Base-by-base conservation (phyloP, 148 eudicot species). In the Nepenthes mirabilis region DNA sequence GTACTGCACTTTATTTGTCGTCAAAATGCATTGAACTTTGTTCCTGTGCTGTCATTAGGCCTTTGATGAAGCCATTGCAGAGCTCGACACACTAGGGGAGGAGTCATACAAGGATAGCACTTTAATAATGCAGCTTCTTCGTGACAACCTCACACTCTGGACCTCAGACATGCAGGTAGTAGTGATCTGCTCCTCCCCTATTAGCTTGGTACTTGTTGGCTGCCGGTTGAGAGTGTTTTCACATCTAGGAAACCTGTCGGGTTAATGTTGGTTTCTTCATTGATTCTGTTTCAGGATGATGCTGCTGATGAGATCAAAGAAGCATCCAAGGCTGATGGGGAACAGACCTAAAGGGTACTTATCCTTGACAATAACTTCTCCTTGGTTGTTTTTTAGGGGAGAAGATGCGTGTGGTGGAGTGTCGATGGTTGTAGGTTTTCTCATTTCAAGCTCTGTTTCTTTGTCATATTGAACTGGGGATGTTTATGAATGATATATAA, bases 61-160 rank as follows among this genome's bases (percentile, higher is more conserved):
- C 37, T 68, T 68, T 68, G 71, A 68, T 35, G 45, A 40, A 40
- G 45, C 45, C 45, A 40, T 40, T 3, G 45, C 45, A 3, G 45
- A 40, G 45, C 65, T 68, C 1, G 71, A 68, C 48, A 60, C 65
- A 32, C 37, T 68, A 45, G 71, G 71, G 9, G 71, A 68, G 71
- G 71, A 68, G 53, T 68, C 71, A 11, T 68, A 68, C 71, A 68
- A 68, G 60, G 71, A 68, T 35, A 68, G 71, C 55, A 68, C 71
- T 43, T 62, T 60, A 14, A 68, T 68, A 48, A 68, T 68, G 71
- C 71, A 68, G 47, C 52, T 49, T 49, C 52, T 49, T 49, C 52
- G 52, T 49, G 52, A 49, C 14, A 49, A 40, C 45, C 45, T 40
- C 8, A 40, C 45, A 3, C 45, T 40, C 6, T 40, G 45, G 45